phyloP scores from a whole-genome alignment of 176 grass and related monocot genomes.

The Eremochloa ophiuroides region DNA sequence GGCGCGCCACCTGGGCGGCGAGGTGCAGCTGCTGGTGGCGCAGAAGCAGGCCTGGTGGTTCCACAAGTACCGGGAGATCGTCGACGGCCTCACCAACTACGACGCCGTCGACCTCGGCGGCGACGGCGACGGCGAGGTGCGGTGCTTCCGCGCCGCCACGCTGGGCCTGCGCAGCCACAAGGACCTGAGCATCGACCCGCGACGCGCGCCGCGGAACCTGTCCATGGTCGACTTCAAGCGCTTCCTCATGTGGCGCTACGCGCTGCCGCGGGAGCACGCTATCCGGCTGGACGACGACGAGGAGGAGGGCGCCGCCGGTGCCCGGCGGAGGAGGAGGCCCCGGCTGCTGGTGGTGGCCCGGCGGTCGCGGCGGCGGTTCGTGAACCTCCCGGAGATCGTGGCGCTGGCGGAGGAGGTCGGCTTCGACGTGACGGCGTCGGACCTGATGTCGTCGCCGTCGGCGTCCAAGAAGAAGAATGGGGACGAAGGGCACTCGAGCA shows the following conservation, averaged over 20 bases:
- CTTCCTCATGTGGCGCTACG: slow-evolving; percentile 54
- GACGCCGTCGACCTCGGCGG: slow-evolving; percentile 40
- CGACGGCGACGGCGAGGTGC: slow-evolving; percentile 16
- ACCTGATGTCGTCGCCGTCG: not conserved
- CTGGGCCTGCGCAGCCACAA: slow-evolving; percentile 54
- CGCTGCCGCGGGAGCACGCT: slow-evolving; percentile 44
- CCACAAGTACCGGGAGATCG: slow-evolving; percentile 49
- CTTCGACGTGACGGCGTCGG: slow-evolving; percentile 57
- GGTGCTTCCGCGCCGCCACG: slow-evolving; percentile 41
- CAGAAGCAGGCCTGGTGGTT: slow-evolving; percentile 68
- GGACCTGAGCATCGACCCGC: slow-evolving; percentile 64
- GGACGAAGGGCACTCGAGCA: not conserved
- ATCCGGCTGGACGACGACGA: slow-evolving; percentile 35
- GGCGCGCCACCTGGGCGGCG: slow-evolving; percentile 42
- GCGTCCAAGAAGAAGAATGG: not conserved
- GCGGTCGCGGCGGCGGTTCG: slow-evolving; percentile 39
- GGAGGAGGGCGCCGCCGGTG: not conserved
- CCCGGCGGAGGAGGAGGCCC: not conserved
- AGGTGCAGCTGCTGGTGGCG: slow-evolving; percentile 66
- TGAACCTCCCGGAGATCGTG: slow-evolving; percentile 53
- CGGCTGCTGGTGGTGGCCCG: slow-evolving; percentile 48
- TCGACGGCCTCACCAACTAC: slow-evolving; percentile 46
- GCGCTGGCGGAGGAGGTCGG: slow-evolving; percentile 46
- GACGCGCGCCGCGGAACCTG: slow-evolving; percentile 40
- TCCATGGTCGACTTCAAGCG: slow-evolving; percentile 65